Base-by-base conservation (phyloP, 805 yeast genomes). In the Candida cerambycidarum region DNA sequence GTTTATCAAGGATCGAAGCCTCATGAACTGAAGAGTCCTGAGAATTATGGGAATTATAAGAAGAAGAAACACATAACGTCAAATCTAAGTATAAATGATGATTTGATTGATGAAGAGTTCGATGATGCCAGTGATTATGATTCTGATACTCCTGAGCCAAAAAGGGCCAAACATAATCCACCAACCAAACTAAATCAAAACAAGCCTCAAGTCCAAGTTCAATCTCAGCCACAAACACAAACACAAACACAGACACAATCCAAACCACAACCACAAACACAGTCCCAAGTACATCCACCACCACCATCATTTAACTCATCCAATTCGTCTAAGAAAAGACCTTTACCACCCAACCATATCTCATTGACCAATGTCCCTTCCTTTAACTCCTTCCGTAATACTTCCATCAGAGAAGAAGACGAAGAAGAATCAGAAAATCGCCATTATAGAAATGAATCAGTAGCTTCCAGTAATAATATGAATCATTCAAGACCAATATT, bases 21-120 rank as follows among this genome's bases (percentile, higher is more conserved):
- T 3, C 67, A 82, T 52, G 92, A 85, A 56, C 64, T 68, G 11
- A 84, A 84, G 56, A 69, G 73, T 15, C 90, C 90, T 0, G 71
- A 69, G 3, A 83, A 82, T 57, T 85, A 80, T 54, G 89, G 89
- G 10, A 75, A 75, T 46, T 80, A 80, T 58, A 65, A 63, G 47
- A 67, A 75, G 53, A 66, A 67, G 39, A 50, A 49, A 41, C 54
- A 52, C 41, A 50, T 69, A 17, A 45, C 45, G 15, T 29, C 39
- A 2, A 24, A 21, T 13, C n/a, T 10, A n/a, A 31, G 13, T 11
- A 36, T 39, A 7, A 38, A 50, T 17, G 52, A 44, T n/a, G 54
- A 52, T 19, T 52, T 48, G 15, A 56, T 53, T 30, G 56, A 52
- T 12, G 57, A 54, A 16, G 58, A 54, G 11, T 54, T 46, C 3